Base-by-base conservation (phyloP, 768 basidiomycete species). In the Russula sp. region DNA sequence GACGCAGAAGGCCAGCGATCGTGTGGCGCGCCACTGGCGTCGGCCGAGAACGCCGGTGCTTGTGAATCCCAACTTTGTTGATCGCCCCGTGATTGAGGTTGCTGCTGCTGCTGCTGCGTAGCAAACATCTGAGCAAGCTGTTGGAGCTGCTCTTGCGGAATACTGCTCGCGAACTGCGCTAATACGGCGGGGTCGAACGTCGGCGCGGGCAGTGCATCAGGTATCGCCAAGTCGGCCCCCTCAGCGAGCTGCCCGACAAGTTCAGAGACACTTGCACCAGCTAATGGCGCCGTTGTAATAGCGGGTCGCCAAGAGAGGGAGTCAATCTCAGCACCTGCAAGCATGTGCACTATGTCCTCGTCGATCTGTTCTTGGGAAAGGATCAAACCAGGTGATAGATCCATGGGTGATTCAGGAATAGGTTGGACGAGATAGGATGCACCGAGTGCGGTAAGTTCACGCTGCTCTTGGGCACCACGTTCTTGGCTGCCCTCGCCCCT, bases 381-480 rank as follows among this genome's bases (percentile, higher is more conserved):
- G 53, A 81, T 71, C 64, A 88, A 79, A 67, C 80, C 77, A 65
- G 75, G 73, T 22, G 82, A 73, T 30, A 88, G 85, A 75, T 92
- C 92, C 44, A 83, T 82, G 22, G 92, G 88, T 63, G 86, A 83
- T 55, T 92, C 89, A 50, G 92, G 92, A 69, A 92, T 88, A 67
- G 88, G 88, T 51, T 79, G 73, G 14, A 80, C 81, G 79, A 88
- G 85, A 73, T 94, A 94, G 38, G 89, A 73, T 49, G 90, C 90
- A 28, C 83, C 83, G 24, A 93, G 79, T 32, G 88, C 87, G 18
- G 84, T 87, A 73, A 87, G 83, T 72, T 94, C 92, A 59, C 92
- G 84, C 73, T 85, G 80, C 73, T 88, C 92, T 74, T 94, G 92
- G 24, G 78, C 77, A 42, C 67, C 69, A 73, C 84, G 88, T 75